A percentile compares a stretch with the other conserved stretches of the same genome.
Evolutionary conservation across 495 filamentous ascomycete genomes (phyloP).

Genomic region (Trichodelitschia bisporula): DNA sequence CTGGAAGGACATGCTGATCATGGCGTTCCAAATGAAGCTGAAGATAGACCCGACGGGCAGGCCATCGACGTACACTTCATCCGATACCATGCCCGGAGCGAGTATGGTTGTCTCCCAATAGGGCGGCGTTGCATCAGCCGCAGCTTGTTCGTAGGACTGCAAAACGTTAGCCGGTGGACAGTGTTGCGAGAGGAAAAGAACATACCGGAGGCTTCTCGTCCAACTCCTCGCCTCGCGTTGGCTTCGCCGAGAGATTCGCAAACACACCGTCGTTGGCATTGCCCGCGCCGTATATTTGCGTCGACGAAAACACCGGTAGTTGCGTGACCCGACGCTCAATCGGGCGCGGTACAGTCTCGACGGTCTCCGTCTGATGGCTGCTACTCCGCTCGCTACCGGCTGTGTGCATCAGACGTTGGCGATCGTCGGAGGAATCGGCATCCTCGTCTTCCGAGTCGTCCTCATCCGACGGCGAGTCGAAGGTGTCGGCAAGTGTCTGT

Average conservation of each 20-base stretch:
- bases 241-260: conserved; percentile 82
- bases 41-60: conserved; percentile 90
- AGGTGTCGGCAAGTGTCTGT: conserved; percentile 66
- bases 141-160: conserved; percentile 94
- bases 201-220: conserved; percentile 84
- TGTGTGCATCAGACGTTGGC: conserved; percentile 62
- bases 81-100: conserved; percentile 59
- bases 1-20: conserved; percentile 97
- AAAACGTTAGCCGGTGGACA: conserved; percentile 1
- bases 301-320: conserved; percentile 22
- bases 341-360: conserved; percentile 8
- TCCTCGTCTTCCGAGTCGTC: conserved; percentile 14
- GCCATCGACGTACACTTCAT: conserved; percentile 93
- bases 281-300: conserved; percentile 33
- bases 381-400: conserved; percentile 4
- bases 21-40: conserved; percentile 91
- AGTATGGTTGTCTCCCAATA: conserved; percentile 99
- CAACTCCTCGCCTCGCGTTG: conserved; percentile 60
- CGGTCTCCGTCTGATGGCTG: conserved; percentile 6
- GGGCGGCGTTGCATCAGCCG: conserved; percentile 83
- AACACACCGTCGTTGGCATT: conserved; percentile 79
- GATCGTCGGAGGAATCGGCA: conserved; percentile 52
- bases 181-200: conserved; percentile 8
- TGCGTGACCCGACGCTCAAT: conserved; percentile 26
- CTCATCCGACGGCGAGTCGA: conserved; percentile 26